phyloP scores from a whole-genome alignment of 768 basidiomycete species.

The Leccinum variicolor region DNA sequence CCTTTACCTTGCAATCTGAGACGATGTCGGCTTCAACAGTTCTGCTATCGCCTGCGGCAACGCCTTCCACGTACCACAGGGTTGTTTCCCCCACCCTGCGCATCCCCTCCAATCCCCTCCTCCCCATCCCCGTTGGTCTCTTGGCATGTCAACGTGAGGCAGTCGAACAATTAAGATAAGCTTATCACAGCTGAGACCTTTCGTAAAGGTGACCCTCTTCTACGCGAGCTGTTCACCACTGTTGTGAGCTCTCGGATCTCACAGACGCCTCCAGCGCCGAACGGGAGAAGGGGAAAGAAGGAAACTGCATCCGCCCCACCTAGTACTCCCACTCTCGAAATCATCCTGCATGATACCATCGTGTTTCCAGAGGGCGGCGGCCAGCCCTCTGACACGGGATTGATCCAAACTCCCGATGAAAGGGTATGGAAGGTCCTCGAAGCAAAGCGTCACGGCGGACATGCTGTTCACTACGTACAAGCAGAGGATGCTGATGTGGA shows the following conservation, averaged over 20 bases:
- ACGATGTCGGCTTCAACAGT: constrained; percentile 37
- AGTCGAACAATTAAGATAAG: constrained; percentile 3
- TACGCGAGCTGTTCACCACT: constrained; percentile 53
- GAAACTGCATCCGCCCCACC: constrained; percentile 43
- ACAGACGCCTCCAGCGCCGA: constrained; percentile 37
- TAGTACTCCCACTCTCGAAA: constrained; percentile 51
- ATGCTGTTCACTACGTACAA: constrained; percentile 71
- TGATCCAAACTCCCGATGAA: constrained; percentile 45
- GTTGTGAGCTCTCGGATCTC: constrained; percentile 51
- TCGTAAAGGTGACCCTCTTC: constrained; percentile 63
- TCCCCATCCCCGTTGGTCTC: constrained; percentile 68
- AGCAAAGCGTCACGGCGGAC: constrained; percentile 64
- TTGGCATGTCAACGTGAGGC: constrained; percentile 73
- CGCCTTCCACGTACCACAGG: constrained; percentile 60
- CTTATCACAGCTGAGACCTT: constrained; percentile 6
- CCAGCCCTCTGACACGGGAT: constrained; percentile 74
- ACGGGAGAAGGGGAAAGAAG: constrained; percentile 55
- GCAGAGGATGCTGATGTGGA: constrained; percentile 38
- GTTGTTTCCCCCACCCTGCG: constrained; percentile 56
- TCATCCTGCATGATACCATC: constrained; percentile 72
- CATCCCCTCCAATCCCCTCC: constrained; percentile 47
- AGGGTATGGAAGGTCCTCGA: constrained; percentile 57
- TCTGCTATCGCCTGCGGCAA: constrained; percentile 40
- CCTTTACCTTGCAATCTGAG: background rate
- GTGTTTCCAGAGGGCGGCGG: constrained; percentile 85